Evolutionary conservation across 176 grass and related monocot genomes (phyloP), one percentile per base, ranked within the genome.

Genomic region (Musa beccarii): DNA sequence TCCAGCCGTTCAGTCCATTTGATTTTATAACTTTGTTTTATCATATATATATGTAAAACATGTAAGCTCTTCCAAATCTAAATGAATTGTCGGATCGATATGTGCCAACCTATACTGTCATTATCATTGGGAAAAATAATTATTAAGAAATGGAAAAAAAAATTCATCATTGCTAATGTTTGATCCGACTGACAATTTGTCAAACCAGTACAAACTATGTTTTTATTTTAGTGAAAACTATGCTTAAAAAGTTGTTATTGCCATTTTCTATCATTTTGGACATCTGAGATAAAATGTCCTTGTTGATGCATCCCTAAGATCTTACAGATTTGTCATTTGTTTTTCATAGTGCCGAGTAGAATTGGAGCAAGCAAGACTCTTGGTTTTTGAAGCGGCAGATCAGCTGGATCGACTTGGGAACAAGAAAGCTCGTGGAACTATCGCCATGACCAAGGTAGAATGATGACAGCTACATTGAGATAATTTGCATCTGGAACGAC

Each of bases 371-470:
- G 84, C 88, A 34, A 98, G 88, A 75, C 95, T 98, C 78, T 81
- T 94, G 71, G 95, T 98, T 76, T 81, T 98, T 52, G 90, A 91
- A 79, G 95, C 95, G 11, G 95, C 95, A 0, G 86, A 94, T 73
- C 95, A 98, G 78, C 95, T 98, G 1, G 95, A 98, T 72, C 51
- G 79, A 7, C 76, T 79, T 63, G 90, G 90, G 72, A 98, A 98
- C 82, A 93, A 91, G 83, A 78, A 74, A 68, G 88, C 95, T 29
- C 88, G 88, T 52, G 88, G 90, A 13, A 91, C 86, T 65, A 88
- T 98, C 2, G 95, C 95, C 34, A 98, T 98, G 95, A 88, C 95
- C 49, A 94, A 98, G 88, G 95, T 98, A 87, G 66, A 77, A 8
- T 53, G 68, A 54, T 34, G 25, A 49, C 10, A 12, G 22, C 16